phyloP scores from a whole-genome alignment of 73 alveolate species.

The Paraurostyla sp. region DNA sequence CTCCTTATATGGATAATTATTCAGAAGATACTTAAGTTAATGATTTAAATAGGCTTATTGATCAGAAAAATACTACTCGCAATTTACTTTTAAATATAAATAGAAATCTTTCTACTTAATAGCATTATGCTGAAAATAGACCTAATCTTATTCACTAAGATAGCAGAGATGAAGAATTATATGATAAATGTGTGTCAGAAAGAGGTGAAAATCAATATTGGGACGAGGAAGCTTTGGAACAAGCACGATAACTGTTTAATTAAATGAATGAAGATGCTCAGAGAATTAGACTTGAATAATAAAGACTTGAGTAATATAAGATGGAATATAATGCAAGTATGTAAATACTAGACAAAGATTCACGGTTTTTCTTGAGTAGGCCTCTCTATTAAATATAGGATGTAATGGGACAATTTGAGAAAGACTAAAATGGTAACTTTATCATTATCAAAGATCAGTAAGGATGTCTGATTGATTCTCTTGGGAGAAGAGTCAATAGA shows the following conservation, averaged over 20 bases:
- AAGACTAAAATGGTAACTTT: conserved; percentile 55
- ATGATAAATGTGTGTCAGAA: conserved; percentile 14
- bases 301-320: not conserved
- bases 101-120: not conserved
- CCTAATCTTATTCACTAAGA: not conserved
- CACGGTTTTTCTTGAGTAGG: not conserved
- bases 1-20: too few species aligned
- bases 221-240: conserved; percentile 3
- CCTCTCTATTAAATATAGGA: not conserved
- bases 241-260: not conserved
- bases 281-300: not conserved
- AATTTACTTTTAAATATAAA: too few species aligned
- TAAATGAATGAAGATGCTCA: not conserved
- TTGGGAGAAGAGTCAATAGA: conserved; percentile 60
- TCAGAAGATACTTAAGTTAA: too few species aligned
- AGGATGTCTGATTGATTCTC: conserved; percentile 41
- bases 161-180: not conserved
- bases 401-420: conserved; percentile 51
- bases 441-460: not conserved
- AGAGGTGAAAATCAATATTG: conserved; percentile 7
- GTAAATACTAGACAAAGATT: not conserved
- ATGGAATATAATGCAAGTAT: conserved; percentile 40
- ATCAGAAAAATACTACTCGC: too few species aligned
- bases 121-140: conserved; percentile 30
- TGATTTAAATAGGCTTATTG: too few species aligned